Base-by-base conservation (phyloP, 2,329 filamentous ascomycete genomes). In the Sporothrix curviconia region DNA sequence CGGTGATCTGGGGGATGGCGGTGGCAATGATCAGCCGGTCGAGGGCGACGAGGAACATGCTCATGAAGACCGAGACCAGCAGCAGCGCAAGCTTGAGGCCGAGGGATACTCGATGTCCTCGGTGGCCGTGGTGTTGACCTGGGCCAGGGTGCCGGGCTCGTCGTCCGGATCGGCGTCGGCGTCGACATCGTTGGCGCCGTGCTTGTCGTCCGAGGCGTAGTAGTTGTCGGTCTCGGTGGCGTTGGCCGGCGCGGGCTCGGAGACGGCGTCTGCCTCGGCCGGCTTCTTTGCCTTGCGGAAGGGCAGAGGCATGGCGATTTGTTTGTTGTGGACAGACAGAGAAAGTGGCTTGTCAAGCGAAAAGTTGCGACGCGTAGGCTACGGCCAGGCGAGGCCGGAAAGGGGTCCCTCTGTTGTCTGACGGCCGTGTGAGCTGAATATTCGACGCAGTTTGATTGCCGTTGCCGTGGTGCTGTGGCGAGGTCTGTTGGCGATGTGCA, bases 31-130 rank as follows among this genome's bases (percentile, higher is more conserved):
- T 62, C 14, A 60, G 59, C 4, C 56, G 55, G 62, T 73, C 71
- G 57, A 74, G 66, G 9, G 72, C 67, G 36, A 74, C 67, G 24
- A 74, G 64, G 61, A 74, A 74, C 65, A 74, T 67, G 59, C 66
- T 67, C 22, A 70, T 63, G 57, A 70, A 72, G 32, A 70, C 61
- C 5, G 71, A 72, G 5, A 64, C 50, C 53, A 74, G 60, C 5
- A 73, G 59, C 32, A 72, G 59, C 5, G 56, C 64, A 7, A 73
- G 67, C 25, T 65, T 64, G 19, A 68, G 22, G 2, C 71, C 1
- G 60, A 61, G 3, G 71, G 71, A 52, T 73, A 73, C 24, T 67
- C 67, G 36, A 65, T 59, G 42, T 67, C 62, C 19, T 65, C 65
- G 5, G 63, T 64, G 28, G 62, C 62, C 2, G 64, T 63, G 4